Evolutionary conservation across 1,284 basidiomycete species (phyloP), one percentile per base, ranked within the genome.

Genomic region (Mycosarcoma maydis): DNA sequence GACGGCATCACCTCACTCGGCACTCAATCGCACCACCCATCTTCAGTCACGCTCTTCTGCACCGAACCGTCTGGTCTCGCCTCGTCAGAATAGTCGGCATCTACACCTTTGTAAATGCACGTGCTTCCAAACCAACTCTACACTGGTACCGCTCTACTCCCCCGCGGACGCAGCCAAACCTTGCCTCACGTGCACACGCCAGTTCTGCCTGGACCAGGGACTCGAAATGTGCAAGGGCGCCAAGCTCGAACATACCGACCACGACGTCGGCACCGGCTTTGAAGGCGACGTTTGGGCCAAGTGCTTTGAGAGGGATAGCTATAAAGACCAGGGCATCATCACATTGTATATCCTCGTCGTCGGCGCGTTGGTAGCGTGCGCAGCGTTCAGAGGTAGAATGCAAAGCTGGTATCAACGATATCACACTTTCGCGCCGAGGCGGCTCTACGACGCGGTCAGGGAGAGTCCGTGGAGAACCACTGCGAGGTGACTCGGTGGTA

Each of bases 281-380:
- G 81, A 82, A 57, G 81, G 81, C 3, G 77, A 82, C 40, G 79
- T 82, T 0, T 80, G 78, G 79, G 78, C 80, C 3, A 77, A 75
- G 42, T 82, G 81, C 30, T 81, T 81, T 26, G 80, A 78, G 30
- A 67, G 77, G 11, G 78, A 80, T 53, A 72, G 72, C 3, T 59
- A 59, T 24, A 80, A 80, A 38, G 80, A 81, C 55, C 70, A 77
- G 46, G 54, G 56, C 17, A 78, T 80, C 22, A 78, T 81, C 6
- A 58, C 71, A 3, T 44, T 79, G 40, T 81, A 80, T 44, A 42
- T 81, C 24, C 13, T 78, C 2, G 60, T 62, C 4, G 58, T 77
- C 2, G 22, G 70, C 3, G 76, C 36, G 1, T 47, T 78, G 38
- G 43, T 74, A 1, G 56, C 16, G 10, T 49, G 53, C 17, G 53